Base-by-base conservation (phyloP, 164 flowering plant species). In the Malania oleifera region DNA sequence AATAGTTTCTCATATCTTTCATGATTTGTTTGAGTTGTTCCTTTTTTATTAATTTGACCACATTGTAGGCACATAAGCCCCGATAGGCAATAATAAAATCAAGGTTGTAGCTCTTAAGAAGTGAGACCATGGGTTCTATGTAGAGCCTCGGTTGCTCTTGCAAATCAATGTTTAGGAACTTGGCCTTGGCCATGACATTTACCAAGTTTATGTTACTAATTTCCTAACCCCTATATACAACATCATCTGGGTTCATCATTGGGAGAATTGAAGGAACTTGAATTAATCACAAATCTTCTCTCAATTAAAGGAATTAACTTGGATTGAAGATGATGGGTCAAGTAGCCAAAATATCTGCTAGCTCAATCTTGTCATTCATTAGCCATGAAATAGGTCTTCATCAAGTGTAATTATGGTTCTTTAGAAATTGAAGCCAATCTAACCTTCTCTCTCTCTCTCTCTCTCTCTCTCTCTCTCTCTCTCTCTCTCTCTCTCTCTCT, bases 311-410 rank as follows among this genome's bases (percentile, higher is more conserved):
- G 97, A 91, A 37, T 97, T 97, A 56, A 95, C 96, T 23, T 97
- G 58, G 52, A 95, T 91, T 2, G 87, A 56, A 9, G 99, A 95
- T 13, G 99, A 95, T 95, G 97, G 22, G 97, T 95, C 13, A 95
- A 72, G 0, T 97, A 95, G 5, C 99, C 99, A 68, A 91, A 95
- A 57, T 95, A 67, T 95, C 91, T 57, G 99, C 96, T 61, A 76
- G 87, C 56, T 95, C 97, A n/a, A 91, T 87, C 61, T 82, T 85
- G 67, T 95, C 99, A 64, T 95, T 95, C 22, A 96, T 95, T 45
- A 95, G 96, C 99, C 97, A 95, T 4, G 99, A 91, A 50, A 95
- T 90, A n/a, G n/a, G n/a, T n/a, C n/a, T n/a, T n/a, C n/a, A n/a
- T n/a, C n/a, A n/a, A n/a, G n/a, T n/a, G n/a, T n/a, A n/a, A n/a